Evolutionary conservation across 208 protist genomes (phyloP).

Genomic region (Borovskyia barvae): DNA sequence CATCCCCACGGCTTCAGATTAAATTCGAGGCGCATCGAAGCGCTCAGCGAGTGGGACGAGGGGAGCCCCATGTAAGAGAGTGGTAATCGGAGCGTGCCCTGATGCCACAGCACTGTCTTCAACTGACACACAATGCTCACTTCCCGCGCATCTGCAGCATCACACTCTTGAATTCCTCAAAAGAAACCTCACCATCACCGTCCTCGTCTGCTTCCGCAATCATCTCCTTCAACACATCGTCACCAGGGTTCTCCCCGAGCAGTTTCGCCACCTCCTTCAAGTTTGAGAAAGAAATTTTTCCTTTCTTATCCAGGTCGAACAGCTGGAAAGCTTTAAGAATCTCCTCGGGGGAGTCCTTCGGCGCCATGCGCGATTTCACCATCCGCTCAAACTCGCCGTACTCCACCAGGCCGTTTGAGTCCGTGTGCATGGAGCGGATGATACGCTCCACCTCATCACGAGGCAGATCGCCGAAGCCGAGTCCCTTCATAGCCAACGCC

Average conservation of each 20-base stretch:
- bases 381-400: slow-evolving; percentile 90
- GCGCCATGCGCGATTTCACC: slow-evolving; percentile 90
- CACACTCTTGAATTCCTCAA: slow-evolving; percentile 96
- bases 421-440: slow-evolving; percentile 78
- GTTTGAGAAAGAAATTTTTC: slow-evolving; percentile 96
- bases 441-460: slow-evolving; percentile 94
- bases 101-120: too few species aligned
- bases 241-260: slow-evolving; percentile 95
- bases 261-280: slow-evolving; percentile 95
- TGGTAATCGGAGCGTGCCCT: too few species aligned
- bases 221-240: slow-evolving; percentile 98
- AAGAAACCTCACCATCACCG: slow-evolving; percentile 94
- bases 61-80: too few species aligned
- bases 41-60: too few species aligned
- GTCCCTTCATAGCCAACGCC: slow-evolving; percentile 94
- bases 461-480: slow-evolving; percentile 93
- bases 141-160: slow-evolving; percentile 91
- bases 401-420: slow-evolving; percentile 87
- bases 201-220: slow-evolving; percentile 96
- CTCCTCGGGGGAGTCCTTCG: slow-evolving; percentile 93
- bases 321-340: slow-evolving; percentile 96
- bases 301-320: slow-evolving; percentile 96
- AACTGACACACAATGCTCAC: slow-evolving; percentile 55
- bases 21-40: too few species aligned
- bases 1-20: too few species aligned